Evolutionary conservation across 2,329 filamentous ascomycete species (phyloP), one percentile per base, ranked within the genome.

Genomic region (Cercospora sp.): DNA sequence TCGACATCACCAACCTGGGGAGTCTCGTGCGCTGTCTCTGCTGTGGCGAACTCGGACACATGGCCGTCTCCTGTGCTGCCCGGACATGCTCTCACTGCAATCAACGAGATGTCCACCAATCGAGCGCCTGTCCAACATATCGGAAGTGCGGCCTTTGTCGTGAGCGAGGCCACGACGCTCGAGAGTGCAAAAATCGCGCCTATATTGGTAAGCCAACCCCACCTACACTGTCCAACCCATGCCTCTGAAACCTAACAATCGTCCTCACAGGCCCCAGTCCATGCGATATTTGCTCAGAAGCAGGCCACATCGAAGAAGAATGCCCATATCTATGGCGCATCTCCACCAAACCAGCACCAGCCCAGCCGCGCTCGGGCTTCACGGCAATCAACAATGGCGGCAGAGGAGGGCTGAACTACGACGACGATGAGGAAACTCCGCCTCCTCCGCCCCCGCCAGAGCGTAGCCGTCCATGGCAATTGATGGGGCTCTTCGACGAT

Each of bases 291-390:
- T 58, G 53, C 7, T n/a, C 53, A 2, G 26, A 58, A 30, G 39
- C 59, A 42, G 59, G 48, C 13, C 73, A 76, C 36, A 64, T 72
- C 10, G 74, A 76, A 55, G 72, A 75, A 55, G 68, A 74, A 26
- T 76, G 75, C 60, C 42, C 69, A 2, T 28, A 63, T 9, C 57
- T 76, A 18, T 76, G 74, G 72, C 63, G 72, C 31, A 64, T 67
- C 18, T 42, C 55, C 12, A 63, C 48, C 9, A 20, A 20, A n/a
- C n/a, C 63, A 13, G 13, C 23, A 30, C 16, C 16, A 31, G 23
- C 60, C 39, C 57, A 23, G 28, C 42, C 20, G 36, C 28, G 33
- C 12, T 31, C 31, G n/a, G 23, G 60, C 10, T 59, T 61, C n/a
- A 65, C 48, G 5, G 33, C 10, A 8, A 63, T 51, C 60, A 55